Percentiles rank a stretch among this genome's conserved stretches.
phyloP scores from a whole-genome alignment of 768 basidiomycete genomes.

The Imleria badia region DNA sequence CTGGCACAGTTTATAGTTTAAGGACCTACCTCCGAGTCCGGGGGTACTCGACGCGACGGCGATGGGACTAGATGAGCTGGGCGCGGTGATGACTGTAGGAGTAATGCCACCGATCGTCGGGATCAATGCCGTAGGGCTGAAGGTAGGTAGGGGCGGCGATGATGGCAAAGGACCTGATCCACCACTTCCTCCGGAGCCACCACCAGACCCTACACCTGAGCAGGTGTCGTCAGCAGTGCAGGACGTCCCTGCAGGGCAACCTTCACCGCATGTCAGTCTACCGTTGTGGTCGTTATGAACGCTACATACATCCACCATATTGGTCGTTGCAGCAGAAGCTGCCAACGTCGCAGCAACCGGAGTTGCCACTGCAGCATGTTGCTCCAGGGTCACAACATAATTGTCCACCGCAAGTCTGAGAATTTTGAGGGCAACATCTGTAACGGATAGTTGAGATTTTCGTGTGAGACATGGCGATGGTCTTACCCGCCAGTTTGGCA shows the following conservation, averaged over 20 bases:
- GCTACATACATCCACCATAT: slow-evolving; percentile 22
- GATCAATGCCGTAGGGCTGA: not conserved
- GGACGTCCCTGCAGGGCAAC: slow-evolving; percentile 14
- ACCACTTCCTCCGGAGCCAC: slow-evolving; percentile 1
- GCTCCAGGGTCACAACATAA: slow-evolving; percentile 11
- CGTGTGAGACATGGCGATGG: not conserved
- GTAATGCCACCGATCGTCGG: no score
- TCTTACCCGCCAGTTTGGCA: slow-evolving; percentile 9
- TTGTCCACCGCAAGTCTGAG: slow-evolving; percentile 13
- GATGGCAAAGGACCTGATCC: not conserved
- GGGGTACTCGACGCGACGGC: not conserved
- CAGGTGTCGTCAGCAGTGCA: slow-evolving; percentile 14
- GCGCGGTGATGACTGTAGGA: not conserved
- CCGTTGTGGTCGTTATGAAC: not conserved
- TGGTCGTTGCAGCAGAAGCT: slow-evolving; percentile 21
- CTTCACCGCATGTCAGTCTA: slow-evolving; percentile 10
- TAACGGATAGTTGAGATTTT: not conserved
- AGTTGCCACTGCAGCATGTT: slow-evolving; percentile 11
- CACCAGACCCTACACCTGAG: not conserved
- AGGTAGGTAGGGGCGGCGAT: not conserved
- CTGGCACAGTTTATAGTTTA: not conserved
- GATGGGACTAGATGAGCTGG: not conserved
- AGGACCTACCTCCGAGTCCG: not conserved
- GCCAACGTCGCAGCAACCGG: slow-evolving; percentile 10
- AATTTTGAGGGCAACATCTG: slow-evolving; percentile 19